Conservation (phyloP, 75 land plant genomes). For the Pinus taeda region DNA sequence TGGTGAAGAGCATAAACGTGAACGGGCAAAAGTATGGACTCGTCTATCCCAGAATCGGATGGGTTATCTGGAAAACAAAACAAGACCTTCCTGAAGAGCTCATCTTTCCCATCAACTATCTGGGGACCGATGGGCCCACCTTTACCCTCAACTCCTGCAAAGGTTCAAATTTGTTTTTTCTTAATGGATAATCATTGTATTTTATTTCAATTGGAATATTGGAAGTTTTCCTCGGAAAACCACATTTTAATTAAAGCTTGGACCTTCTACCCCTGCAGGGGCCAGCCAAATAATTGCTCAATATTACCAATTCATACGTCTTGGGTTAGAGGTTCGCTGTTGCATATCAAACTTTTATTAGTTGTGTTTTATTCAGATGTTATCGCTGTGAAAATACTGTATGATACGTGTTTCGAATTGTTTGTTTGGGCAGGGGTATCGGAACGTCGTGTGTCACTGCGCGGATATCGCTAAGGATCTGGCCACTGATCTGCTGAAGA, state of each 20-base stretch:
- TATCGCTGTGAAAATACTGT: too few species aligned
- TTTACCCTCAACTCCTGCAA: constrained; percentile 64
- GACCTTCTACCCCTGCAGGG: constrained; percentile 21
- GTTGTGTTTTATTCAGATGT: too few species aligned
- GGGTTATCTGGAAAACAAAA: constrained; percentile 28
- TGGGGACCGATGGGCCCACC: constrained; percentile 56
- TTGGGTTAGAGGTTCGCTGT: constrained; percentile 45
- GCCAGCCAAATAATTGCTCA: constrained; percentile 59
- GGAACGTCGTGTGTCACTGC: constrained; percentile 36
- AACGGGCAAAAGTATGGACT: constrained; percentile 40
- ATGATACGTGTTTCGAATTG: too few species aligned
- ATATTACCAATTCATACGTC: constrained; percentile 52
- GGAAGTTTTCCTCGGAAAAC: too few species aligned
- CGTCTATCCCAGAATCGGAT: constrained; percentile 38
- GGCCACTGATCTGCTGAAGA: constrained; percentile 21
- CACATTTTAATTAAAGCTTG: too few species aligned
- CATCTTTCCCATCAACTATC: constrained; percentile 44
- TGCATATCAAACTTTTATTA: too few species aligned
- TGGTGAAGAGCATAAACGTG: constrained; percentile 40
- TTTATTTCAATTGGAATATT: too few species aligned
- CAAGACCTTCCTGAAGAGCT: constrained; percentile 38
- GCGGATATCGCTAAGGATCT: constrained; percentile 30
- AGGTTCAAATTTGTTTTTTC: constrained; percentile 8
- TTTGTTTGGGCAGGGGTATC: constrained; percentile 36
- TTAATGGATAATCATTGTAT: too few species aligned